phyloP scores from a whole-genome alignment of 352 stramenopile genomes.

The Phytophthora pistaciae region DNA sequence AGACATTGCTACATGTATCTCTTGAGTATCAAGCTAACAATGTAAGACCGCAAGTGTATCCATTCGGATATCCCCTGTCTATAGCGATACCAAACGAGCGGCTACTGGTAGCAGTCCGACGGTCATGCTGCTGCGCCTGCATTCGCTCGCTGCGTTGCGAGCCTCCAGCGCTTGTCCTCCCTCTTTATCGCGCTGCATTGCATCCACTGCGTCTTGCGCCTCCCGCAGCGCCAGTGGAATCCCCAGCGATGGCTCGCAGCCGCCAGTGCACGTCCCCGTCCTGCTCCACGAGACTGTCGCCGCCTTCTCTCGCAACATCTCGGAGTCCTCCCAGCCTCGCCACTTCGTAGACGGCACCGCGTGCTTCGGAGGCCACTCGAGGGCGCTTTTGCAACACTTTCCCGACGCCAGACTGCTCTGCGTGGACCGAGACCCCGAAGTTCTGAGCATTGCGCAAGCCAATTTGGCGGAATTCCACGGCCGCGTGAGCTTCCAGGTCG shows the following conservation, averaged over 20 bases:
- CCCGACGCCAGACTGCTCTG: constrained; percentile 68
- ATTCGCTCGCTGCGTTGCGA: constrained; percentile 5
- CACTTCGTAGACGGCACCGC: constrained; percentile 83
- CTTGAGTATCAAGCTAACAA: too few relatives aligned
- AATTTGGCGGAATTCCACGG: constrained; percentile 55
- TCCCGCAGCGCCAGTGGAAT: constrained; percentile 1
- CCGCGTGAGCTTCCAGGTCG: constrained; percentile 64
- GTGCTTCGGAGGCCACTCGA: constrained; percentile 77
- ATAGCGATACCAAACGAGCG: constrained; percentile 19
- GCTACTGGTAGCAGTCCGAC: not conserved
- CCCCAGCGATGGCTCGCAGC: constrained; percentile 6
- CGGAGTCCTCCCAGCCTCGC: constrained; percentile 16
- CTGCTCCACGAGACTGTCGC: constrained; percentile 65
- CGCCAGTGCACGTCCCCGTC: constrained; percentile 62
- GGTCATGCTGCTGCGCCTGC: constrained; percentile 18
- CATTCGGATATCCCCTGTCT: constrained; percentile 18
- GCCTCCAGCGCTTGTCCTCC: constrained; percentile 1
- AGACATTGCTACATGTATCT: too few relatives aligned
- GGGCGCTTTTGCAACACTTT: constrained; percentile 61
- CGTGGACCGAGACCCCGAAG: constrained; percentile 82
- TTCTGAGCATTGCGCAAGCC: constrained; percentile 63
- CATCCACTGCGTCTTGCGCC: constrained; percentile 6
- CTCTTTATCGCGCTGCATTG: constrained; percentile 1
- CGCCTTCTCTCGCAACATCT: constrained; percentile 30
- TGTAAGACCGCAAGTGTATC: too few relatives aligned